Base-by-base conservation (phyloP, 2,329 filamentous ascomycete species). In the Aphanoascus verrucosus region DNA sequence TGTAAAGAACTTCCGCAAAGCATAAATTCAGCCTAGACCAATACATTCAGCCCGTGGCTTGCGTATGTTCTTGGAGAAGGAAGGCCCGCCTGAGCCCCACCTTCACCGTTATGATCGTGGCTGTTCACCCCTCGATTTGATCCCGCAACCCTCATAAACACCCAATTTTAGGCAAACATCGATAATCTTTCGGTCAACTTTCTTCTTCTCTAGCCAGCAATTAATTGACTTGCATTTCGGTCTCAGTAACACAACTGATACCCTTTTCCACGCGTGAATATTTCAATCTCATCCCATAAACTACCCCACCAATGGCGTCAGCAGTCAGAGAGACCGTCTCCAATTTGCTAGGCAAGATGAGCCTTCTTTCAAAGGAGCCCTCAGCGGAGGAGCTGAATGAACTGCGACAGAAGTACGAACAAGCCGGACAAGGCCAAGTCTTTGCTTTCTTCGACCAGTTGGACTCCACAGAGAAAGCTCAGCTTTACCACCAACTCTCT, bases 371-470 rank as follows among this genome's bases (percentile, higher is more conserved):
- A 5, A 74, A 66, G 61, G 76, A 70, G 59, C 76, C 87, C 55
- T 78, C 80, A 37, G 69, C 80, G 55, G 80, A 86, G 58, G 79
- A 87, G 65, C 73, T 89, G 63, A 75, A 81, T 53, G 71, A 80
- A 61, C 79, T 94, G 40, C 81, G 80, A 69, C 73, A 83, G 59
- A 85, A 84, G 67, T 94, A 90, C 73, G 75, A 79, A 57, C 78
- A 83, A 61, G 86, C 85, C 46, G 80, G 78, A 32, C 88, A 94
- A 71, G 85, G 80, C 54, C 88, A 94, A 60, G 86, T 94, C 59
- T 88, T 94, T 65, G 77, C 84, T 55, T 97, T 90, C 72, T 95
- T 86, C 75, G 88, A 96, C 65, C 79, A 83, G 58, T 83, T 98
- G 58, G 76, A 77, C 58, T 72, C 77, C 15, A 70, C 77, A 50